These are phyloP conservation scores for Brettanomyces sp. DNA, from an alignment of 805 yeast species.

Conservation along the genomic window DNA sequence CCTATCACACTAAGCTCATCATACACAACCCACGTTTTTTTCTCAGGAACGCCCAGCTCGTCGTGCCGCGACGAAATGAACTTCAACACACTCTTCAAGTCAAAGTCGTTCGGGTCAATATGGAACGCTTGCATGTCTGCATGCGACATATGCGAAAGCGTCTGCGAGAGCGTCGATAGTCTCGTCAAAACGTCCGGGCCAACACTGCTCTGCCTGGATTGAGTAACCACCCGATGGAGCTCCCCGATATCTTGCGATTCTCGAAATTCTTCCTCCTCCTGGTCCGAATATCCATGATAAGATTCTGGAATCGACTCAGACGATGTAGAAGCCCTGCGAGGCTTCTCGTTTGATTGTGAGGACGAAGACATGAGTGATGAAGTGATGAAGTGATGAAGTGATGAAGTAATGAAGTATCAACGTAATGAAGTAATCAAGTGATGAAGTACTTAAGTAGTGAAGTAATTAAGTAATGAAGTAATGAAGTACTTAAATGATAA, in stretches of 20 bases:
- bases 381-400: no score
- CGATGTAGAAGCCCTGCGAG: no score
- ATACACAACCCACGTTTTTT: conserved; percentile 35
- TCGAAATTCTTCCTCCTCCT: neutral
- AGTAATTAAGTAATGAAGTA: no score
- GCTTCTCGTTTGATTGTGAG: no score
- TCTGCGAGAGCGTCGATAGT: conserved; percentile 10
- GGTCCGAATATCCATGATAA: neutral
- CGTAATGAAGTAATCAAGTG: no score
- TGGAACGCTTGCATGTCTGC: conserved; percentile 11
- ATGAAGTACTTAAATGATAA: no score
- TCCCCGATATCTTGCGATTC: conserved; percentile 1
- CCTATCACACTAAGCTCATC: conserved; percentile 35
- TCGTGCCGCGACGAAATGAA: conserved; percentile 29
- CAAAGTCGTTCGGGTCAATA: conserved; percentile 26
- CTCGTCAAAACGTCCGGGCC: conserved; percentile 13
- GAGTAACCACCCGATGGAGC: conserved; percentile 5
- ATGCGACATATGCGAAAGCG: conserved; percentile 13
- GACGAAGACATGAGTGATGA: no score
- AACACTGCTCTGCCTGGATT: conserved; percentile 5
- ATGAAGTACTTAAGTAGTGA: no score
- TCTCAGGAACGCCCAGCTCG: conserved; percentile 33
- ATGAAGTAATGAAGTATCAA: no score
- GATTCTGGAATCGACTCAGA: neutral
- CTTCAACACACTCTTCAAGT: conserved; percentile 28